These are phyloP conservation scores for Grigorovia humatica DNA, from an alignment of 805 yeast species.

Conservation along the genomic window DNA sequence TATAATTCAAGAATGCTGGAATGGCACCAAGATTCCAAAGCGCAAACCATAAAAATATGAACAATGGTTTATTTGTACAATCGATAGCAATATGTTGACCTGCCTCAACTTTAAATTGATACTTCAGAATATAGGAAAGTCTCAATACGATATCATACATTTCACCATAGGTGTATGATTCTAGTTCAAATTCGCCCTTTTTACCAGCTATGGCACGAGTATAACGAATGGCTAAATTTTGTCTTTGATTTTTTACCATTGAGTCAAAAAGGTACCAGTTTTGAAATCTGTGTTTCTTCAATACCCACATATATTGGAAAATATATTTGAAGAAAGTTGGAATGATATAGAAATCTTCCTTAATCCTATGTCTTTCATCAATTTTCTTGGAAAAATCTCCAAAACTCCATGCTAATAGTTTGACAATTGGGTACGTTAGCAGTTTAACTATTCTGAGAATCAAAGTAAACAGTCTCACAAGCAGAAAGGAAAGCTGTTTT, in stretches of 20 bases:
- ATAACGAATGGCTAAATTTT: slow-evolving; percentile 54
- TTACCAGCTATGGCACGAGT: slow-evolving; percentile 31
- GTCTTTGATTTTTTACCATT: slow-evolving; percentile 38
- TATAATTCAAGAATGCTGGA: slow-evolving; percentile 82
- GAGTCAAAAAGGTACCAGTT: slow-evolving; percentile 63
- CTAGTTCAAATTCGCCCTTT: slow-evolving; percentile 51
- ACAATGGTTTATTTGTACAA: slow-evolving; percentile 75
- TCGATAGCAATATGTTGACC: slow-evolving; percentile 66
- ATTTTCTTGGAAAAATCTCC: slow-evolving; percentile 12
- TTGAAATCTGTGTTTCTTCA: slow-evolving; percentile 32
- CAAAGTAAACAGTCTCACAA: slow-evolving; percentile 9
- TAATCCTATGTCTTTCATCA: slow-evolving; percentile 27
- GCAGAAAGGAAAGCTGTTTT: slow-evolving; percentile 6
- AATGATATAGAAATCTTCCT: slow-evolving; percentile 45
- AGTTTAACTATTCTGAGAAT: slow-evolving; percentile 10
- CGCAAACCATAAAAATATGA: slow-evolving; percentile 71
- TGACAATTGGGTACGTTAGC: slow-evolving; percentile 10
- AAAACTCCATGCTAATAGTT: slow-evolving; percentile 5
- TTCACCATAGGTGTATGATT: slow-evolving; percentile 57
- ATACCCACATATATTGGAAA: slow-evolving; percentile 29
- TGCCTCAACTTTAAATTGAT: slow-evolving; percentile 52
- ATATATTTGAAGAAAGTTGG: slow-evolving; percentile 35
- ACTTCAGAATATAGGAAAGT: slow-evolving; percentile 52
- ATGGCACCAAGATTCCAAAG: slow-evolving; percentile 85
- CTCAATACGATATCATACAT: slow-evolving; percentile 55